Base-by-base conservation (phyloP, 441 rosid species). In the Gossypium gossypioides region DNA sequence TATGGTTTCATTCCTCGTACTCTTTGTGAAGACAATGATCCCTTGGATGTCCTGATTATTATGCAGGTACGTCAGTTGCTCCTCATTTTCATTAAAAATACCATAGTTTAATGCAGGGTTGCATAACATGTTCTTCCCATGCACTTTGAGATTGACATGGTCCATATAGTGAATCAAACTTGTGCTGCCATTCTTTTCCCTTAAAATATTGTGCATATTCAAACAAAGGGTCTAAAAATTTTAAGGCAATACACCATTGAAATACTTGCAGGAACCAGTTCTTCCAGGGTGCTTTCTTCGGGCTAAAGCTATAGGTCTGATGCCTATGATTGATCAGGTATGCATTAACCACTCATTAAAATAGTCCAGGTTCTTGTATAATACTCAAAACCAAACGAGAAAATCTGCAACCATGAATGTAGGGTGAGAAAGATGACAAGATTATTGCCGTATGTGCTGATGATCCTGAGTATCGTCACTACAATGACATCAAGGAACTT, bases 281-380 rank as follows among this genome's bases (percentile, higher is more conserved):
- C 81, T 86, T 66, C 94, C 94, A 52, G 91, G 94, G 74, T 87
- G 94, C 82, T 89, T 87, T 78, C 94, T 89, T 67, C 84, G 94
- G 16, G 91, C 91, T 68, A 89, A 87, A 78, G 94, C 94, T 46
- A 87, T 89, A 29, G 94, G 94, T 72, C 82, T 89, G 56, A 89
- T 89, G 94, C 94, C 94, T 72, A 89, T 89, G 94, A 89, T 89
- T 40, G 94, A 89, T 71, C 94, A 89, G 86, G 98, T 94, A 82
- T 25, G 10, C 40, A 57, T 59, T 15, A 13, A 24, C 0, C 27
- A 58, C 19, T 68, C 63, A 72, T 55, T 71, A 71, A 63, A 56
- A 75, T 6, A 60, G 12, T 72, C 34, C 22, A 59, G 42, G 51
- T 44, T 34, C 16, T 25, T 18, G 27, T 4, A 58, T 65, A 57